Base-by-base conservation (phyloP, 441 rosid genomes). In the Corymbia citriodora region DNA sequence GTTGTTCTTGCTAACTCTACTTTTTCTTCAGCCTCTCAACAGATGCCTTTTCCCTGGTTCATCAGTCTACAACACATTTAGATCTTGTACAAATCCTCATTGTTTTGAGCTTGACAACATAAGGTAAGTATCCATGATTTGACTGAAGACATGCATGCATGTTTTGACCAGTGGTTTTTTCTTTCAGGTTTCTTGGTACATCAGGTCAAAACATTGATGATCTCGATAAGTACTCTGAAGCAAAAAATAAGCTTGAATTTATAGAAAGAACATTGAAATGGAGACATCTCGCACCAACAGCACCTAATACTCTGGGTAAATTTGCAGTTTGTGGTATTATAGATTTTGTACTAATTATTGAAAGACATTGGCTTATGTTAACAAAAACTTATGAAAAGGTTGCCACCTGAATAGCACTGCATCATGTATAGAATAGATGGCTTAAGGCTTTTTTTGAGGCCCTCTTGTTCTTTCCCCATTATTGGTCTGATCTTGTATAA, bases 161-260 rank as follows among this genome's bases (percentile, higher is more conserved):
- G n/a, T 79, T 12, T 23, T 79, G n/a, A 79, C 85, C 52, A 45
- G 55, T 88, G 86, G 33, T 89, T 27, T 91, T 53, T 83, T n/a
- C 89, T 92, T 92, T 53, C 91, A 98, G 99, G 92, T 97, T 98
- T 94, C 99, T 98, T 90, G 99, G 99, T 94, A 98, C 99, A 54
- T 98, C 99, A 36, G 99, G 99, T 92, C 99, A 98, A 93, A 98
- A 97, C 88, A 95, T 98, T 55, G 97, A 96, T 90, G 99, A 97
- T 94, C 97, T 98, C 89, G 93, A 93, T 79, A 97, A 97, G 94
- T 97, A 97, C 92, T 97, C 99, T 12, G 97, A 96, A 92, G 99
- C 97, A 79, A 90, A 94, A 61, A 94, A 96, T 93, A 94, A 90
- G 91, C 96, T 98, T 92, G 99, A 98, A 57, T 97, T 96, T 91